phyloP scores from a whole-genome alignment of 305 asterid species.

The Fraxinus nigra region DNA sequence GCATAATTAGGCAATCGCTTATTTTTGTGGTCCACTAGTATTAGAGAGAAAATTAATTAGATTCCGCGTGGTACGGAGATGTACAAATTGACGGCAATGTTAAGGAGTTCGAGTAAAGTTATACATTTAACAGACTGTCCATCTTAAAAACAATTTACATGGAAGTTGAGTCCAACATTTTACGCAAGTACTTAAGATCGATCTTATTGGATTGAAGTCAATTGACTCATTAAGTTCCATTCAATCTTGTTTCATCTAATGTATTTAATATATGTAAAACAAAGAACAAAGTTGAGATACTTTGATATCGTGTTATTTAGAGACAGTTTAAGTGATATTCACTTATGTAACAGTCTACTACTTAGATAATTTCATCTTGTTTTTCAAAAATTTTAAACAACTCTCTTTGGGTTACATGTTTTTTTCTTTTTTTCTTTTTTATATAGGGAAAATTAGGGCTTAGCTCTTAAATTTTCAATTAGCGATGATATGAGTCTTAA shows the following conservation, averaged over 20 bases:
- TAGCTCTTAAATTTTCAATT: too few relatives aligned
- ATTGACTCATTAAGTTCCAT: background rate
- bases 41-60: background rate
- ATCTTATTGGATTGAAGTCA: background rate
- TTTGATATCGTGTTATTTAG: background rate
- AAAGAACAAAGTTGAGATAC: background rate
- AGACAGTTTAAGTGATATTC: background rate
- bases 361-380: too few relatives aligned
- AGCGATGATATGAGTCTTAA: too few relatives aligned
- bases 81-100: background rate
- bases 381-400: too few relatives aligned
- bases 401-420: background rate
- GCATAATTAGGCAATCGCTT: slow-evolving; percentile 22
- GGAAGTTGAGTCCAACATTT: background rate
- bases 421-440: too few relatives aligned
- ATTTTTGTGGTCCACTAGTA: slow-evolving; percentile 21
- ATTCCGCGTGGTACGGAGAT: background rate
- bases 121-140: background rate
- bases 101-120: background rate
- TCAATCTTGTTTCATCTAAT: background rate
- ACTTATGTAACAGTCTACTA: background rate
- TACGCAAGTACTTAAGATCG: background rate
- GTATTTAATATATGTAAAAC: background rate
- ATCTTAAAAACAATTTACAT: background rate
- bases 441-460: too few relatives aligned